Conservation (phyloP, 2,329 filamentous ascomycete species). For the Claviceps purpurea region DNA sequence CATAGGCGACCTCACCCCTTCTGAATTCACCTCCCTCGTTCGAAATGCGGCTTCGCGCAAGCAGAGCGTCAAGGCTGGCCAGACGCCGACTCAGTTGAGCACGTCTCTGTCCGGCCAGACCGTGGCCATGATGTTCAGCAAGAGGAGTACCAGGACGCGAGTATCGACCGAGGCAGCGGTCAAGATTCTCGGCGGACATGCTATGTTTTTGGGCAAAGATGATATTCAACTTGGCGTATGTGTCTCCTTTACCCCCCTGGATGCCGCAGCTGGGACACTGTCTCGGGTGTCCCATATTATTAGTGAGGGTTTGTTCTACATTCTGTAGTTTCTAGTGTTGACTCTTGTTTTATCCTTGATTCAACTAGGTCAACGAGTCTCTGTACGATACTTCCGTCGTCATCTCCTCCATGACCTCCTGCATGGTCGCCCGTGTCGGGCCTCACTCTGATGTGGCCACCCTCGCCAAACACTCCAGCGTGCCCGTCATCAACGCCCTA, state of each 20-base stretch:
- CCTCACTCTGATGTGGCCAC: constrained; percentile 61
- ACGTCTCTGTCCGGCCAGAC: constrained; percentile 60
- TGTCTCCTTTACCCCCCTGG: constrained; percentile 6
- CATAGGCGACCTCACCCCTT: constrained; percentile 69
- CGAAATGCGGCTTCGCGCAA: constrained; percentile 73
- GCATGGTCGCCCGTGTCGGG: constrained; percentile 68
- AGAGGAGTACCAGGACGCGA: constrained; percentile 84
- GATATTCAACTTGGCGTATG: constrained; percentile 88
- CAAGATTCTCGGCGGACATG: constrained; percentile 74
- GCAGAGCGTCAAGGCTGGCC: constrained; percentile 56
- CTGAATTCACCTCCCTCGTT: constrained; percentile 70
- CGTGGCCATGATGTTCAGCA: constrained; percentile 93
- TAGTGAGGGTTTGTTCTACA: not conserved
- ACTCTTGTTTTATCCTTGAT: not conserved
- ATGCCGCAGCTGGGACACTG: not conserved
- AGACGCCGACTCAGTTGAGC: constrained; percentile 39
- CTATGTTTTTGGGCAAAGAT: constrained; percentile 92
- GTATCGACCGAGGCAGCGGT: constrained; percentile 89
- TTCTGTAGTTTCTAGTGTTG: not conserved
- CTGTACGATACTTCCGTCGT: constrained; percentile 86
- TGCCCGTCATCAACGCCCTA: constrained; percentile 77
- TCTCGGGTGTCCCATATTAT: not conserved
- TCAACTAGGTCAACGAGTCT: constrained; percentile 69
- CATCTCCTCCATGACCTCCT: constrained; percentile 85
- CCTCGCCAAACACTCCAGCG: constrained; percentile 58